A percentile compares a stretch with the other conserved stretches of the same genome.
Conservation (phyloP, 2,329 filamentous ascomycete genomes). For the Cytospora leucostoma region DNA sequence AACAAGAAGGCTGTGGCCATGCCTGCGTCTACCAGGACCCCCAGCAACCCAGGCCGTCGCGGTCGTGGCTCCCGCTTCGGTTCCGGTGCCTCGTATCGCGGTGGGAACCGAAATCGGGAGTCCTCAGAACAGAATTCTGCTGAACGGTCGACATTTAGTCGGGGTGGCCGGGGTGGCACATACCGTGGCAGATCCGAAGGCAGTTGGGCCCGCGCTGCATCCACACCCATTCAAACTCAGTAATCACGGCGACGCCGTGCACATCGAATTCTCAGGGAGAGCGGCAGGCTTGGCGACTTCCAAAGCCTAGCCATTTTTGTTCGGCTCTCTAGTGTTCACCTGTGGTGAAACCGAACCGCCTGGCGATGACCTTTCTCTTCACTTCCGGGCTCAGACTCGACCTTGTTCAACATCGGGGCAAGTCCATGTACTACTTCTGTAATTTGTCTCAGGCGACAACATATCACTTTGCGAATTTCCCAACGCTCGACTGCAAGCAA, state of each 20-base stretch:
- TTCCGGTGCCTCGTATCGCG: slow-evolving; percentile 28
- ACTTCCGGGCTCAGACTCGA: slow-evolving; percentile 13
- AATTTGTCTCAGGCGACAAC: slow-evolving; percentile 15
- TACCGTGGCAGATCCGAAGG: slow-evolving; percentile 44
- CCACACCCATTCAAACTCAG: slow-evolving; percentile 33
- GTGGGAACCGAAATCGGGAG: slow-evolving; percentile 29
- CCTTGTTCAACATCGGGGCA: slow-evolving; percentile 11
- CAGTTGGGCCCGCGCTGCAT: slow-evolving; percentile 42
- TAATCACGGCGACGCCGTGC: slow-evolving; percentile 12
- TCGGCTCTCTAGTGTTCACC: slow-evolving; percentile 11
- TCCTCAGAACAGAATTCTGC: slow-evolving; percentile 34
- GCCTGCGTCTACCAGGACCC: slow-evolving; percentile 36
- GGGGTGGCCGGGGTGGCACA: slow-evolving; percentile 43
- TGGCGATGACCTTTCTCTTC: slow-evolving; percentile 15
- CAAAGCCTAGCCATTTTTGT: slow-evolving; percentile 7
- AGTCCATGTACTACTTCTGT: slow-evolving; percentile 25
- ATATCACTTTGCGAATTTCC: slow-evolving; percentile 15
- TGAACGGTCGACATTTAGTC: slow-evolving; percentile 30
- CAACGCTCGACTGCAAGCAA: slow-evolving; percentile 11
- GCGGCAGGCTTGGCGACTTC: neutral
- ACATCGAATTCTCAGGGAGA: neutral
- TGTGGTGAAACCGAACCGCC: slow-evolving; percentile 17
- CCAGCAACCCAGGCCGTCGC: slow-evolving; percentile 38
- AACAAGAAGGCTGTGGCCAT: slow-evolving; percentile 43
- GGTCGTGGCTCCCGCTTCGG: slow-evolving; percentile 29